Evolutionary conservation across 495 filamentous ascomycete species (phyloP).

Genomic region (Penicillium angulare): DNA sequence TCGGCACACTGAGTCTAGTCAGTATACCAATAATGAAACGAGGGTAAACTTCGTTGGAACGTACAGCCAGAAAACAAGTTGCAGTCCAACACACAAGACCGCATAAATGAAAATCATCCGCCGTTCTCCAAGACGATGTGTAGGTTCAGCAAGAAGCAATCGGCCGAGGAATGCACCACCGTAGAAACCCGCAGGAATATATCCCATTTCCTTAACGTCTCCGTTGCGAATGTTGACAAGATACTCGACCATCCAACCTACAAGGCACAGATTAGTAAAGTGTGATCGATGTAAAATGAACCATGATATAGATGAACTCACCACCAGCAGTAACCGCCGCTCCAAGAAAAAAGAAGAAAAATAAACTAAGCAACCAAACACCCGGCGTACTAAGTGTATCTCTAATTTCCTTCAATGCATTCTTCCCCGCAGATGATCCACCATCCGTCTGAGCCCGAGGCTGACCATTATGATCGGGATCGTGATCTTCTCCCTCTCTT

Average conservation of each 20-base stretch:
- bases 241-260: slow-evolving; percentile 34
- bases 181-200: slow-evolving; percentile 29
- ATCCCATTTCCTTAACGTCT: slow-evolving; percentile 31
- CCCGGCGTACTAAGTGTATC: slow-evolving; percentile 20
- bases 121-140: slow-evolving; percentile 28
- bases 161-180: slow-evolving; percentile 29
- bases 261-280: too few relatives aligned
- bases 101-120: slow-evolving; percentile 31
- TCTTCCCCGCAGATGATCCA: neutral
- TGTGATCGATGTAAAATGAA: too few relatives aligned
- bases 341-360: slow-evolving; percentile 35
- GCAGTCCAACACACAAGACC: slow-evolving; percentile 27
- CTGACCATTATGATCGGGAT: too few relatives aligned
- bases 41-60: slow-evolving; percentile 1
- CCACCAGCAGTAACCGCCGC: slow-evolving; percentile 29
- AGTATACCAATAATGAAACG: neutral
- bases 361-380: slow-evolving; percentile 32
- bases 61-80: slow-evolving; percentile 36
- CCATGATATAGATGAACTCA: too few relatives aligned
- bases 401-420: slow-evolving; percentile 23
- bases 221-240: slow-evolving; percentile 29
- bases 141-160: slow-evolving; percentile 27
- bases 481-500: neutral
- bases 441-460: neutral
- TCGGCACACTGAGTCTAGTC: slow-evolving; percentile 20